Base-by-base conservation (phyloP, 2,329 filamentous ascomycete genomes). In the Alternaria panax region DNA sequence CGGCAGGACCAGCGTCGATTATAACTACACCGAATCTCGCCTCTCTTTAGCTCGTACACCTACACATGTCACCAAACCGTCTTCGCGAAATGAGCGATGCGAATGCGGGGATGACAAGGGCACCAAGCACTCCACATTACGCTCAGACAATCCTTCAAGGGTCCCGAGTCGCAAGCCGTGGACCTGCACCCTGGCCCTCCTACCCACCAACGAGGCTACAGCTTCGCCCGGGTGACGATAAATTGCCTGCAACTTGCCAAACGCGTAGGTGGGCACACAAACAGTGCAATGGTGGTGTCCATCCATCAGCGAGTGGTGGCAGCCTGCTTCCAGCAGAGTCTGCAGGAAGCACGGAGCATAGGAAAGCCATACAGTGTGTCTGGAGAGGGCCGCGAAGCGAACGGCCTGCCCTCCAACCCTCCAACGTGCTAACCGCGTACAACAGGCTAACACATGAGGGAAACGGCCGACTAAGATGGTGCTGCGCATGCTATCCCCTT, bases 61-160 rank as follows among this genome's bases (percentile, higher is more conserved):
- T 57, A 57, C 47, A 52, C 40, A 61, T 47, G 53, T 62, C 34
- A 47, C 60, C 61, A 66, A 70, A 62, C 65, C 53, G 32, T 57
- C 63, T 67, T 62, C 60, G 64, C 67, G 68, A 74, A 65, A 74
- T 71, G 74, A 72, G 59, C 60, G 68, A 57, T 66, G 72, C 64
- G 61, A 69, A 67, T 75, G 74, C 74, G 73, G 74, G 73, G 75
- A 67, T 66, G 70, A 65, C 60, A 69, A 68, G 72, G 67, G 67
- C 64, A 54, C 54, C 57, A 56, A 54, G 65, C 59, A 70, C 73
- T 74, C 73, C 73, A 75, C 72, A 74, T 62, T 60, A 59, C 66
- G 63, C 65, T 63, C 68, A 67, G 65, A 69, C 66, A 67, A 69
- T 61, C 50, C 64, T 65, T 59, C 70, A 71, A 65, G 73, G 70